Evolutionary conservation across 2,329 filamentous ascomycete species (phyloP).

Genomic region (Exophiala spinifera): DNA sequence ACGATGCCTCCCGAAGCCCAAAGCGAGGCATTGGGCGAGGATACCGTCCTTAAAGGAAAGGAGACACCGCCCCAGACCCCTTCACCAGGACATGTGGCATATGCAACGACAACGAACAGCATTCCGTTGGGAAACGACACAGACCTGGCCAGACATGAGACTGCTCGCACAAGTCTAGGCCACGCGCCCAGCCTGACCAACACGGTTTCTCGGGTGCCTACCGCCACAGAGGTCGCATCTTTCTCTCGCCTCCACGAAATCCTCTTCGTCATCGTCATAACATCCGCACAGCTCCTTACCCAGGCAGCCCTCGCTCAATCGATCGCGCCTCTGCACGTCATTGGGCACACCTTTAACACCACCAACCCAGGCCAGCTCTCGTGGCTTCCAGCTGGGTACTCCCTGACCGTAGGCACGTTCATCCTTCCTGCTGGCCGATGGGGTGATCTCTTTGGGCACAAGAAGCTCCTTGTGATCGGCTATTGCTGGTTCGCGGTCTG

Average conservation of each 20-base stretch:
- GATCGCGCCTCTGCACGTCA: constrained; percentile 43
- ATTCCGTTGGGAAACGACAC: neutral
- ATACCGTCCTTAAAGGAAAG: too few species aligned
- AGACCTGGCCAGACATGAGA: neutral
- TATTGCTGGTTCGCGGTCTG: constrained; percentile 50
- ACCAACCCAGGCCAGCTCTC: constrained; percentile 41
- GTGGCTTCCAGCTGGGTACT: constrained; percentile 50
- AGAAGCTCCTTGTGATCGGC: constrained; percentile 48
- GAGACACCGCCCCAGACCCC: too few species aligned
- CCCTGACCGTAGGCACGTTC: constrained; percentile 50
- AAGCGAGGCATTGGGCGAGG: too few species aligned
- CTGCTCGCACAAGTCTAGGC: neutral
- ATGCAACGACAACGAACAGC: neutral
- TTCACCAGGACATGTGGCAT: too few species aligned
- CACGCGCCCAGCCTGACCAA: neutral
- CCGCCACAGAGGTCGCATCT: neutral
- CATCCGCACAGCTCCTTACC: constrained; percentile 29
- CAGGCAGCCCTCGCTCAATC: constrained; percentile 36
- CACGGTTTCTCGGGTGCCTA: neutral
- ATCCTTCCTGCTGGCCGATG: constrained; percentile 50
- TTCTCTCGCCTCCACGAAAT: neutral
- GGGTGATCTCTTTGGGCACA: constrained; percentile 52
- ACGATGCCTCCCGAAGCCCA: too few species aligned
- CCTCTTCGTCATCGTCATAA: neutral
- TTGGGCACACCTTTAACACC: constrained; percentile 43